Evolutionary conservation across 768 basidiomycete genomes (phyloP).

Genomic region (Agaricus subrufescens): DNA sequence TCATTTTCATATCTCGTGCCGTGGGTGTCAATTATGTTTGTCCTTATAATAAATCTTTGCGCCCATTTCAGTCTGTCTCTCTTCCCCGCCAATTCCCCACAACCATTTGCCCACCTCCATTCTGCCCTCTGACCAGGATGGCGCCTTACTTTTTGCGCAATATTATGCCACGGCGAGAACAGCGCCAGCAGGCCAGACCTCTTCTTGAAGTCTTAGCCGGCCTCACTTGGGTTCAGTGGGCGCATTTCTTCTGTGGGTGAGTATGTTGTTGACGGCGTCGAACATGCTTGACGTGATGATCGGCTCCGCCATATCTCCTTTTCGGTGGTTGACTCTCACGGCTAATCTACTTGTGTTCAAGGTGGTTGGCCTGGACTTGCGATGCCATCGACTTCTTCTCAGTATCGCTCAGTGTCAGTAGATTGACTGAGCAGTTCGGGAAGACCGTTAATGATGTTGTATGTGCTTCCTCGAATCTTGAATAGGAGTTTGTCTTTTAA

Average conservation of each 20-base stretch:
- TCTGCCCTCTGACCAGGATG: slow-evolving; percentile 23
- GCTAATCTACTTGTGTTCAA: slow-evolving; percentile 19
- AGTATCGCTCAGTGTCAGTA: slow-evolving; percentile 54
- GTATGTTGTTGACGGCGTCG: slow-evolving; percentile 15
- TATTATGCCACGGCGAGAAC: slow-evolving; percentile 45
- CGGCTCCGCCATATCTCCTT: slow-evolving; percentile 15
- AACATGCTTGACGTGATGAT: neutral
- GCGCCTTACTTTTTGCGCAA: slow-evolving; percentile 46
- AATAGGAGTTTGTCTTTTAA: neutral
- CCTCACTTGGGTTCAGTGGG: slow-evolving; percentile 51
- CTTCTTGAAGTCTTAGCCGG: slow-evolving; percentile 36
- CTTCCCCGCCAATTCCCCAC: neutral
- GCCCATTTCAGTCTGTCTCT: too few relatives aligned
- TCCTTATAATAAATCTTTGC: neutral
- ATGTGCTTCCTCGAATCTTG: slow-evolving; percentile 7
- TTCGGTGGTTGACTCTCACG: neutral
- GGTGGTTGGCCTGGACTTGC: slow-evolving; percentile 84
- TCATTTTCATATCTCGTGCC: neutral
- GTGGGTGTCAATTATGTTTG: slow-evolving; percentile 1
- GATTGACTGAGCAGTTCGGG: slow-evolving; percentile 43
- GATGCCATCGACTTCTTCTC: slow-evolving; percentile 88
- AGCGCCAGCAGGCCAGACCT: slow-evolving; percentile 28
- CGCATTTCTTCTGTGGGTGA: slow-evolving; percentile 58
- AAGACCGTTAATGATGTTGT: slow-evolving; percentile 38
- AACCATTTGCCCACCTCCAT: neutral